These are phyloP conservation scores for Arxiozyma heterogenica DNA, from an alignment of 1,139 yeast genomes.

Conservation along the genomic window DNA sequence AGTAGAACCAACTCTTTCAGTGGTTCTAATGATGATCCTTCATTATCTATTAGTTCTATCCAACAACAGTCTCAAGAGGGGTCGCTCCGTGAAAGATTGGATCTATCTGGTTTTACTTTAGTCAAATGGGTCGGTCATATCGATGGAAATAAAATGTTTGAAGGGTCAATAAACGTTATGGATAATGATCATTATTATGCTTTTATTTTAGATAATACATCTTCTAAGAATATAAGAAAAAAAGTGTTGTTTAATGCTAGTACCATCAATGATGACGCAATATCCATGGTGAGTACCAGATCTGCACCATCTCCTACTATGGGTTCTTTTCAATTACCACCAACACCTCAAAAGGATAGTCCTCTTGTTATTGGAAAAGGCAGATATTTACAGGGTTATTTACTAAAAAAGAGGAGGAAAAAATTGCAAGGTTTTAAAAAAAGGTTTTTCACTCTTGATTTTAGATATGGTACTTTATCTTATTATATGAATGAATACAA, in stretches of 20 bases:
- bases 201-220: conserved; percentile 84
- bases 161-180: conserved; percentile 51
- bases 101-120: conserved; percentile 33
- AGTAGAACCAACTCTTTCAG: conserved; percentile 15
- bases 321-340: conserved; percentile 7
- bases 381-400: conserved; percentile 52
- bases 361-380: conserved; percentile 27
- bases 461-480: conserved; percentile 71
- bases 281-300: conserved; percentile 13
- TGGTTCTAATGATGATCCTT: conserved; percentile 5
- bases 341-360: conserved; percentile 21
- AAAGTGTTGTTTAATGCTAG: conserved; percentile 56
- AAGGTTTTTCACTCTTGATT: conserved; percentile 74
- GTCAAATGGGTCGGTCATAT: conserved; percentile 41
- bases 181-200: conserved; percentile 57
- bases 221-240: conserved; percentile 77
- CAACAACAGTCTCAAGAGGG: conserved; percentile 26
- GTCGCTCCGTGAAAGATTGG: conserved; percentile 35
- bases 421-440: conserved; percentile 82
- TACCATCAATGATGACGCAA: conserved; percentile 19
- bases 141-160: conserved; percentile 47
- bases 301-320: conserved; percentile 19
- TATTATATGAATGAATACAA: conserved; percentile 68
- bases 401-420: conserved; percentile 70
- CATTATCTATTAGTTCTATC: conserved; percentile 26